A percentile compares a stretch with the other conserved stretches of the same genome.
Evolutionary conservation across 108 stramenopile genomes (phyloP).

Genomic region (Fragilaria crotonensis): DNA sequence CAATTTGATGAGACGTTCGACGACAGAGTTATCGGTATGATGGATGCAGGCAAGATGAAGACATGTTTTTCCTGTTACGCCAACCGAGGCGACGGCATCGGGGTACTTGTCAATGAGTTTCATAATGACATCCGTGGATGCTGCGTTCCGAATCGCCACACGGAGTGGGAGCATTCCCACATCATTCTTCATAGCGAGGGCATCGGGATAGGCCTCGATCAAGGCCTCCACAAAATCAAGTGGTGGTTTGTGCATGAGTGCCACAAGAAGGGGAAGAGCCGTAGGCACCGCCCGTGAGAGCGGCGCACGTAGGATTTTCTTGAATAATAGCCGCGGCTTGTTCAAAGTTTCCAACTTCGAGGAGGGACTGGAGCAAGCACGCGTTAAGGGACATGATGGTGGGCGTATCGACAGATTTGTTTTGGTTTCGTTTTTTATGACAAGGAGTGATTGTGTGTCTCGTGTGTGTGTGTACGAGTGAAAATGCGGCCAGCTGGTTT

Average conservation of each 20-base stretch:
- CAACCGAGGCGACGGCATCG: conserved; percentile 26
- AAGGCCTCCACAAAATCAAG: conserved; percentile 30
- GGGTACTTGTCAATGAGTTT: conserved; percentile 29
- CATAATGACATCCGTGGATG: conserved; percentile 36
- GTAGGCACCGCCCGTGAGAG: conserved; percentile 21
- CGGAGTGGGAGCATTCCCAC: conserved; percentile 42
- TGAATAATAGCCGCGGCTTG: conserved; percentile 26
- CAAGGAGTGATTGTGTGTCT: too few relatives aligned
- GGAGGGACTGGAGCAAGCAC: conserved; percentile 1
- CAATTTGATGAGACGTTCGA: neutral
- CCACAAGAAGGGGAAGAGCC: conserved; percentile 22
- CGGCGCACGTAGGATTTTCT: conserved; percentile 22
- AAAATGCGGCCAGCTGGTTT: too few relatives aligned
- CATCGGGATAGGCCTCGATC: conserved; percentile 37
- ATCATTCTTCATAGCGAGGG: conserved; percentile 24
- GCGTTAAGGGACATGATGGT: conserved; percentile 1
- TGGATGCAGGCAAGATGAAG: conserved; percentile 8
- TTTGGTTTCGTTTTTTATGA: too few relatives aligned
- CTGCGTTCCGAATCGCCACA: conserved; percentile 35
- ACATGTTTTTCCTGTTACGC: conserved; percentile 38
- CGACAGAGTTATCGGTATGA: neutral
- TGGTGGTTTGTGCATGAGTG: conserved; percentile 39
- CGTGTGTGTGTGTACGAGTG: too few relatives aligned
- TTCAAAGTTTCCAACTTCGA: conserved; percentile 17
- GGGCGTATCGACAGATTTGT: too few relatives aligned